phyloP scores from a whole-genome alignment of 371 early-diverging fungal species.

The Mortierella sp. region DNA sequence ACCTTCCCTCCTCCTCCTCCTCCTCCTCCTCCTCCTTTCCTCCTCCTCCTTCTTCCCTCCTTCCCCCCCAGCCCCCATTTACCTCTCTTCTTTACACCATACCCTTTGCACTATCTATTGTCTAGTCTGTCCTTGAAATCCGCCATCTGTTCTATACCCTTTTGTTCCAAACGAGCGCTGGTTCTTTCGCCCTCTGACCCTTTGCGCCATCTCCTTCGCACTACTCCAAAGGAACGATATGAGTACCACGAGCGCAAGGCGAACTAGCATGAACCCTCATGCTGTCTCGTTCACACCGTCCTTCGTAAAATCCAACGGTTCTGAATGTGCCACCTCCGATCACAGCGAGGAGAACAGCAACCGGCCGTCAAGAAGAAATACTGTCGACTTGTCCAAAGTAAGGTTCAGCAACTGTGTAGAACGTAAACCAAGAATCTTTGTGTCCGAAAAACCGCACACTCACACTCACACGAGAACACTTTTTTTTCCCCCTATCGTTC shows the following conservation, averaged over 20 bases:
- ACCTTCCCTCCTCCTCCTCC: neutral
- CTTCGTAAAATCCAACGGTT: constrained; percentile 14
- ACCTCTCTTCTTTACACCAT: neutral
- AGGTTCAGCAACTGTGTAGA: too few relatives aligned
- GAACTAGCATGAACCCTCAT: constrained; percentile 45
- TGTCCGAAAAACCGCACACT: neutral
- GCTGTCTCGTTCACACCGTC: constrained; percentile 46
- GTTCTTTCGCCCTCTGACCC: too few relatives aligned
- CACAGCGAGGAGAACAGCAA: constrained; percentile 21
- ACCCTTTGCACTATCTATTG: neutral
- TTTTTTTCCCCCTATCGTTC: neutral
- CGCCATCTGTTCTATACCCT: neutral
- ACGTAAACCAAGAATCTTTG: neutral
- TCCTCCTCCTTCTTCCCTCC: neutral
- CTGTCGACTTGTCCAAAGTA: constrained; percentile 42
- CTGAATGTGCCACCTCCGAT: constrained; percentile 21
- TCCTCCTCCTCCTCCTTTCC: neutral
- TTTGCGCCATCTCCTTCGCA: too few relatives aligned
- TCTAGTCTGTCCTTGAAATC: neutral
- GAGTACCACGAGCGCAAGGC: constrained; percentile 18
- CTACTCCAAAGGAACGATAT: constrained; percentile 9
- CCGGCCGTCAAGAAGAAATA: constrained; percentile 39
- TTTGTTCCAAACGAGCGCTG: too few relatives aligned
- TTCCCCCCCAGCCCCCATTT: neutral
- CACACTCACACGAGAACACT: constrained; percentile 7